A percentile compares a stretch with the other conserved stretches of the same genome.
Evolutionary conservation across 2,329 filamentous ascomycete genomes (phyloP).

Genomic region (Fusarium sambucinum): DNA sequence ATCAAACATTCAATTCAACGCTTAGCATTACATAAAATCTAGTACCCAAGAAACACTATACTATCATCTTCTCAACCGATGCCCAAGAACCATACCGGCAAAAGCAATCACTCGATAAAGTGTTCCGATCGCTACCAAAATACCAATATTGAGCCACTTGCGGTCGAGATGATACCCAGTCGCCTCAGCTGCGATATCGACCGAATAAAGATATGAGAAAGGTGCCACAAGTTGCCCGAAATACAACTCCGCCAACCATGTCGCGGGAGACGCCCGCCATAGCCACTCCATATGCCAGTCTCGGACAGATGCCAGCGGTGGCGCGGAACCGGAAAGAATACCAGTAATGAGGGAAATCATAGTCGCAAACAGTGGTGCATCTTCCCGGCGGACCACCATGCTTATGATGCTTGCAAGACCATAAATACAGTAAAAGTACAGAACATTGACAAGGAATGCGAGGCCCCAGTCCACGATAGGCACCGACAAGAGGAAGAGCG

Average conservation of each 20-base stretch:
- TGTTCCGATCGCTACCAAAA: conserved; percentile 59
- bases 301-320: conserved; percentile 61
- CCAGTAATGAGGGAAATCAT: conserved; percentile 66
- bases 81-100: conserved; percentile 42
- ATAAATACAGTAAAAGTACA: conserved; percentile 71
- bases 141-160: conserved; percentile 59
- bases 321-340: conserved; percentile 66
- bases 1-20: not conserved
- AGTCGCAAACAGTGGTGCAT: conserved; percentile 68
- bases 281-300: conserved; percentile 67
- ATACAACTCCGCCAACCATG: conserved; percentile 69
- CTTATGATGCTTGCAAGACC: conserved; percentile 65
- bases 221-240: conserved; percentile 65
- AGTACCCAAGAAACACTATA: not conserved
- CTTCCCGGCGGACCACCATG: conserved; percentile 67
- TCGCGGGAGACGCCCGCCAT: conserved; percentile 65
- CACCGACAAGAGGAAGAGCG: conserved; percentile 61
- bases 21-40: not conserved
- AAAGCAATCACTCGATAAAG: conserved; percentile 59
- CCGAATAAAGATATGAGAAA: conserved; percentile 63
- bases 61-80: conserved; percentile 40
- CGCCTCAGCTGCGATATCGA: conserved; percentile 58
- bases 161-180: conserved; percentile 62
- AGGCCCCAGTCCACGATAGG: conserved; percentile 63
- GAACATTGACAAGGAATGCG: conserved; percentile 63